A percentile compares a stretch with the other conserved stretches of the same genome.
phyloP scores from a whole-genome alignment of 345 rosid genomes.

The Corchorus olitorius region DNA sequence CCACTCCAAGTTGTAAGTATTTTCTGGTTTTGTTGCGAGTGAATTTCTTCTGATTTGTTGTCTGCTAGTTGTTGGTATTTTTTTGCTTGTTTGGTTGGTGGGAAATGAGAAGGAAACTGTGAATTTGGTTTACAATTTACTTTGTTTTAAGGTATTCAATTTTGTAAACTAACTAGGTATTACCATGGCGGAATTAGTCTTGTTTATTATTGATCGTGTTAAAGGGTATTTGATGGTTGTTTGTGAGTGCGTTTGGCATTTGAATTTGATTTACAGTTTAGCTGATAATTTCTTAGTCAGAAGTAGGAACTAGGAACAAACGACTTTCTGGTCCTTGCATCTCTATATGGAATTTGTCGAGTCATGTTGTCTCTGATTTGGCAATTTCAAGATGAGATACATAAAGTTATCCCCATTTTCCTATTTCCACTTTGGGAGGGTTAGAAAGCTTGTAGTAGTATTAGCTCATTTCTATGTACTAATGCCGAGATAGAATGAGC shows the following conservation, averaged over 20 bases:
- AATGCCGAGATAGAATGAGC: background rate
- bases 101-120: background rate
- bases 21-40: background rate
- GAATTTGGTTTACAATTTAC: background rate
- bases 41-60: background rate
- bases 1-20: slow-evolving; percentile 78
- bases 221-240: background rate
- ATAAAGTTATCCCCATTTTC: background rate
- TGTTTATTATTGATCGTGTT: too few relatives aligned
- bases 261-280: background rate
- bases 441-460: background rate
- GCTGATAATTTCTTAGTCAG: background rate
- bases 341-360: background rate
- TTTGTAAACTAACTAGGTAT: background rate
- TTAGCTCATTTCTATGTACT: background rate
- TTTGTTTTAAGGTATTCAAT: background rate
- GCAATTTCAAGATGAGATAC: background rate
- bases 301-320: background rate
- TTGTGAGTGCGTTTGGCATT: background rate
- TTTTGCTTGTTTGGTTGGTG: background rate
- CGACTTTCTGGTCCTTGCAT: background rate
- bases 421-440: background rate
- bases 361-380: background rate
- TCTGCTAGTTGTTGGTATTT: background rate
- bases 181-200: too few relatives aligned